Evolutionary conservation across 2,329 filamentous ascomycete genomes (phyloP).

Genomic region (Penicillium hesseltinei): DNA sequence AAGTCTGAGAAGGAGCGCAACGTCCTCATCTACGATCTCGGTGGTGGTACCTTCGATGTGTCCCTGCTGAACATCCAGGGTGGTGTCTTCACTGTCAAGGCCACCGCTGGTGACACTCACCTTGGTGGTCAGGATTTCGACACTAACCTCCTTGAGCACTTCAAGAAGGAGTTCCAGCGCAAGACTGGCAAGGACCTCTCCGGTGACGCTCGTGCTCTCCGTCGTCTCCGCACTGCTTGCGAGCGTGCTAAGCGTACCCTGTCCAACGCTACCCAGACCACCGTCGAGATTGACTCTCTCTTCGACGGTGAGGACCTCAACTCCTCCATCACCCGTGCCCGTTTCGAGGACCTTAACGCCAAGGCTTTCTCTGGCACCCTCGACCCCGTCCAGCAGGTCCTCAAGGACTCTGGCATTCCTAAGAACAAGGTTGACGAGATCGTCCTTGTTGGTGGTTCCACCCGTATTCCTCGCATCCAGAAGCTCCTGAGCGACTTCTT

Average conservation of each 20-base stretch:
- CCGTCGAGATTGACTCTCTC: conserved; percentile 97
- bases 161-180: conserved; percentile 88
- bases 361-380: conserved; percentile 92
- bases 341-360: conserved; percentile 98
- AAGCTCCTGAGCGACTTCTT: conserved; percentile 99
- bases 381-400: conserved; percentile 91
- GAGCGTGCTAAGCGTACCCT: conserved; percentile 99
- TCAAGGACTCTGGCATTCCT: conserved; percentile 85
- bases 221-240: conserved; percentile 94
- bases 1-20: conserved; percentile 98
- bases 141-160: conserved; percentile 90
- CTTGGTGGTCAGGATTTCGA: conserved; percentile 96
- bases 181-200: conserved; percentile 80
- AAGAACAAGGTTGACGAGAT: conserved; percentile 97
- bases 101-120: conserved; percentile 95
- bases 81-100: conserved; percentile 99
- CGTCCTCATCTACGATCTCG: conserved; percentile 98
- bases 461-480: conserved; percentile 98
- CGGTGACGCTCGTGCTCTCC: conserved; percentile 84
- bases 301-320: conserved; percentile 98
- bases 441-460: conserved; percentile 97
- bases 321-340: conserved; percentile 93
- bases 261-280: conserved; percentile 95
- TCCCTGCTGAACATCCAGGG: conserved; percentile 98
- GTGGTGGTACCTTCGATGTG: conserved; percentile 99